Conservation (phyloP, 805 yeast genomes). For the Priceomyces melissophilus region DNA sequence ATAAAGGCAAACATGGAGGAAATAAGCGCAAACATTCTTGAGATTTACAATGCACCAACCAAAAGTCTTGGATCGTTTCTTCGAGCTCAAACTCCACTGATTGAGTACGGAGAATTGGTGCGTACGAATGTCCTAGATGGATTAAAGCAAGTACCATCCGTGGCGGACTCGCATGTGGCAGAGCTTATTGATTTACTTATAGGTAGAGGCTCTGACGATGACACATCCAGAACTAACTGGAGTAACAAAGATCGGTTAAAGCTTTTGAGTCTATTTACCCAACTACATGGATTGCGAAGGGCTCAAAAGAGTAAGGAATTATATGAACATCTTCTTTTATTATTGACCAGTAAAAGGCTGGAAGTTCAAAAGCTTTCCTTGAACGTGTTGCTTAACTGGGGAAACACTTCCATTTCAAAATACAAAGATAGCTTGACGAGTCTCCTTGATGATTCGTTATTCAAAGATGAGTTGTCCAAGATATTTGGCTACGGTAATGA, state of each 20-base stretch:
- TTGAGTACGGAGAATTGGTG: slow-evolving; percentile 41
- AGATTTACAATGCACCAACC: slow-evolving; percentile 28
- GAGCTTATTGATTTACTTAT: slow-evolving; percentile 58
- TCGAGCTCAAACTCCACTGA: slow-evolving; percentile 32
- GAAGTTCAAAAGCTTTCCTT: slow-evolving; percentile 73
- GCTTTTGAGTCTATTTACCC: slow-evolving; percentile 58
- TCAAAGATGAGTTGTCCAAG: slow-evolving; percentile 77
- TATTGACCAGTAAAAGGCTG: slow-evolving; percentile 58
- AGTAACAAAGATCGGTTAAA: slow-evolving; percentile 51
- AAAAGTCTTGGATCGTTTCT: slow-evolving; percentile 37
- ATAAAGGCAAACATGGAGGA: slow-evolving; percentile 38
- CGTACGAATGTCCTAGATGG: slow-evolving; percentile 58
- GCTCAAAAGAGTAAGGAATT: slow-evolving; percentile 52
- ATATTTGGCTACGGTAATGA: slow-evolving; percentile 50
- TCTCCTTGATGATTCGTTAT: slow-evolving; percentile 75
- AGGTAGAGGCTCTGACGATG: slow-evolving; percentile 22
- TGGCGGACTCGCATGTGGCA: slow-evolving; percentile 64
- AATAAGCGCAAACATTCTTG: slow-evolving; percentile 17
- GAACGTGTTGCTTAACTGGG: slow-evolving; percentile 63
- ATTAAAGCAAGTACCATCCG: slow-evolving; percentile 53
- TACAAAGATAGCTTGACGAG: slow-evolving; percentile 72
- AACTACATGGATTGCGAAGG: slow-evolving; percentile 61
- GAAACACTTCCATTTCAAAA: slow-evolving; percentile 53
- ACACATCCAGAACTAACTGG: slow-evolving; percentile 26
- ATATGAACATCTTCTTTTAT: slow-evolving; percentile 46